Percentiles rank a stretch among this genome's conserved stretches.
phyloP scores from a whole-genome alignment of 164 flowering plant species.

The Brasenia schreberi region DNA sequence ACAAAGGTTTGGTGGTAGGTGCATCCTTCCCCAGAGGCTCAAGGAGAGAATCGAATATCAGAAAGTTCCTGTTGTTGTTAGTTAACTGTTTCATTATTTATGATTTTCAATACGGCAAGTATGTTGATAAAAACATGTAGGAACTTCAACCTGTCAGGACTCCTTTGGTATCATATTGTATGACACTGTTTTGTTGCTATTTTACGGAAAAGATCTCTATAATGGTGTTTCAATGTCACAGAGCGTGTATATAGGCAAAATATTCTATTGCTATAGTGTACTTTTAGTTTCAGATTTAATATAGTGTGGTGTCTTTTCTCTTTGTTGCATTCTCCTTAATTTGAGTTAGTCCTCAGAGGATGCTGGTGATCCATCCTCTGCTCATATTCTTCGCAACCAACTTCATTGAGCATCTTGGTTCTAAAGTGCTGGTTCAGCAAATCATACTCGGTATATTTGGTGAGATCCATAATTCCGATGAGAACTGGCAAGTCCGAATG shows the following conservation, averaged over 20 bases:
- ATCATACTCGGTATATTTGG: too few relatives aligned
- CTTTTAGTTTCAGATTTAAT: neutral
- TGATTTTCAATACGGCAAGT: neutral
- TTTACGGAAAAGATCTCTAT: neutral
- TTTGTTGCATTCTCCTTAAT: neutral
- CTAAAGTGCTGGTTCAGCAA: too few relatives aligned
- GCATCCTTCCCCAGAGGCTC: constrained; percentile 29
- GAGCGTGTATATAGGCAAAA: neutral
- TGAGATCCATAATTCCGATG: too few relatives aligned
- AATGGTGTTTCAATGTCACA: neutral
- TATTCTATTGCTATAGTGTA: neutral
- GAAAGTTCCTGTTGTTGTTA: constrained; percentile 20
- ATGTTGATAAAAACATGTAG: neutral
- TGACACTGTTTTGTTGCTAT: neutral
- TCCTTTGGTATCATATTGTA: neutral
- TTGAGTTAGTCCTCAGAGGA: too few relatives aligned
- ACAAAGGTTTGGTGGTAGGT: constrained; percentile 51
- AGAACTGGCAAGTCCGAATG: too few relatives aligned
- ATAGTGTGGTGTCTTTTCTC: neutral
- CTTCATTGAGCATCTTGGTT: too few relatives aligned
- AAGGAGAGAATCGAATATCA: constrained; percentile 18
- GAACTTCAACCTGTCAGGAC: neutral
- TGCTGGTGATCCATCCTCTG: too few relatives aligned
- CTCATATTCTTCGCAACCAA: neutral
- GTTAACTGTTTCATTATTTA: neutral